Base-by-base conservation (phyloP, 2,329 filamentous ascomycete species). In the Thelonectria olida region DNA sequence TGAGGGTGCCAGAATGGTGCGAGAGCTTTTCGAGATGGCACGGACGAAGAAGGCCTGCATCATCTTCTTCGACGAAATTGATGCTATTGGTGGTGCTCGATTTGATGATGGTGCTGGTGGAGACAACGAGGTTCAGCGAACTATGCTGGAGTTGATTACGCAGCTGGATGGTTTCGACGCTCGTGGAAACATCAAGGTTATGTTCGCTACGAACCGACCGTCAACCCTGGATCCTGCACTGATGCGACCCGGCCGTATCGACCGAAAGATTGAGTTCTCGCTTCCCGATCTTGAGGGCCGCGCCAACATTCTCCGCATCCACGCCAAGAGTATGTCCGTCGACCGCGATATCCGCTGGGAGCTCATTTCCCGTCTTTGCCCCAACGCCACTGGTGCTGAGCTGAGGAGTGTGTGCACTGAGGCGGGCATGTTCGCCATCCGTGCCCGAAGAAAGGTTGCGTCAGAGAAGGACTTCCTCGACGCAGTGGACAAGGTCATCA, bases 21-120 rank as follows among this genome's bases (percentile, higher is more conserved):
- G 96, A 73, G 96, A 99, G 82, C 87, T 99, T 3, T 99, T 99
- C 78, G 96, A 99, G 82, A 99, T 99, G 96, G 96, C 96, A 9
- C 90, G 96, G 71, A 98, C 96, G 58, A 99, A 99, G 87, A 99
- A 99, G 82, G 96, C 96, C 1, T 99, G 96, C 80, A 99, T 99
- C 76, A 99, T 99, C 81, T 99, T 99, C 89, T 81, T 81, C 48
- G 96, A 99, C 77, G 96, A 99, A 82, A 96, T 98, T 65, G 95
- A 98, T 78, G 95, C 95, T 49, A 92, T 98, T 56, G 95, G 95
- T 75, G 95, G 95, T 71, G 95, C 95, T 38, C 92, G 95, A 79
- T 97, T 98, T 76, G 95, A 98, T 73, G 95, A 98, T 72, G 95
- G 95, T 68, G 95, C 95, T 65, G 95, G 95, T 72, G 95, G 95